Percentiles rank a stretch among this genome's conserved stretches.
Conservation (phyloP, 306 rosid genomes). For the Trifolium fragiferum region DNA sequence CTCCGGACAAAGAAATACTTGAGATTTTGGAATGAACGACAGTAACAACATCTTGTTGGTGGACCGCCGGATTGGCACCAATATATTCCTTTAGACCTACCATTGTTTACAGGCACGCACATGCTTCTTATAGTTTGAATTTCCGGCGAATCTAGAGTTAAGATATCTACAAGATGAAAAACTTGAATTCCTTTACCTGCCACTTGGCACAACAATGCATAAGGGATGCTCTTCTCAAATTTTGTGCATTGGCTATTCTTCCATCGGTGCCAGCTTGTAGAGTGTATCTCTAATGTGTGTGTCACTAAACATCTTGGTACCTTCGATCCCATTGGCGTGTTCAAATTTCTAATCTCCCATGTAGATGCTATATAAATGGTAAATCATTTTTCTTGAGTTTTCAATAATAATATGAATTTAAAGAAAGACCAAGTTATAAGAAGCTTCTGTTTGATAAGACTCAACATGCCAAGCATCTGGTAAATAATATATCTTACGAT, state of each 20-base stretch:
- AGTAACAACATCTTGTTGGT: slow-evolving; percentile 48
- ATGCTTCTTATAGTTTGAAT: background rate
- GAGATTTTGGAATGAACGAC: slow-evolving; percentile 57
- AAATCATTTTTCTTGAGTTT: slow-evolving; percentile 11
- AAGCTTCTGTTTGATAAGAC: background rate
- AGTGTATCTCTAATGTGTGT: slow-evolving; percentile 85
- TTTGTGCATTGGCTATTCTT: slow-evolving; percentile 69
- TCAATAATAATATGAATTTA: background rate
- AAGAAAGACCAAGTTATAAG: background rate
- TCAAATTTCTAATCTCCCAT: slow-evolving; percentile 87
- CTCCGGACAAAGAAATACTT: slow-evolving; percentile 51
- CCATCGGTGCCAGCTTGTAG: slow-evolving; percentile 78
- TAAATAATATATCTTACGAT: slow-evolving; percentile 67
- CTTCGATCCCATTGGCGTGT: slow-evolving; percentile 68
- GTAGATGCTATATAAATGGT: slow-evolving; percentile 70
- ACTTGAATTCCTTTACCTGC: slow-evolving; percentile 63
- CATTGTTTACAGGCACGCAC: slow-evolving; percentile 26
- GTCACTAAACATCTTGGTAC: slow-evolving; percentile 74
- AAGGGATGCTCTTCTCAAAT: slow-evolving; percentile 86
- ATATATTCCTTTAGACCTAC: slow-evolving; percentile 89
- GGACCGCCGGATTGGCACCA: slow-evolving; percentile 76
- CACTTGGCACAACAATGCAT: slow-evolving; percentile 89
- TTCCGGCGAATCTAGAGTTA: background rate
- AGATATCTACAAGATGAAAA: slow-evolving; percentile 21
- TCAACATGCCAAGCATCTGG: background rate